Conservation (phyloP, 306 rosid genomes). For the Fagus sylvatica region DNA sequence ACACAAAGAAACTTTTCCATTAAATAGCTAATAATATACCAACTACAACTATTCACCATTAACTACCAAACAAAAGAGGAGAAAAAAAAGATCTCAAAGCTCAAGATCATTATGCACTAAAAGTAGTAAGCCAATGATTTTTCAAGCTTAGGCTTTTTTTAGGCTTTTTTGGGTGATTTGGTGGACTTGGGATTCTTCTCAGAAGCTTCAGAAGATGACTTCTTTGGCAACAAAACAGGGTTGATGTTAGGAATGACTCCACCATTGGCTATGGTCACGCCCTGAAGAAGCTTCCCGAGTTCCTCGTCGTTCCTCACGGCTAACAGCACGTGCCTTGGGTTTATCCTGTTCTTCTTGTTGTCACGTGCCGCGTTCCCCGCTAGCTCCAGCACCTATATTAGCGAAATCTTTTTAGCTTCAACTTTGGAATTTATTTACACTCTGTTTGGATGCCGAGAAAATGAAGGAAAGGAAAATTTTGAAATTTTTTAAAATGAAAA, state of each 20-base stretch:
- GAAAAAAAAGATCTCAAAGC: too few relatives aligned
- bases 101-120: too few relatives aligned
- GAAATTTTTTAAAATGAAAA: too few relatives aligned
- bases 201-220: conserved; percentile 2
- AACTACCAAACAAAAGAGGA: too few relatives aligned
- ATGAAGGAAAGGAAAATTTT: not conserved
- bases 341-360: conserved; percentile 80
- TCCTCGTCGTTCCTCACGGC: conserved; percentile 92
- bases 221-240: conserved; percentile 69
- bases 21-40: too few relatives aligned
- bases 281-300: conserved; percentile 62
- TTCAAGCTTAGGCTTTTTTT: too few relatives aligned
- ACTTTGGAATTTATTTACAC: too few relatives aligned
- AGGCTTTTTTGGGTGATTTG: conserved; percentile 44
- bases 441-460: not conserved
- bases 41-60: too few relatives aligned
- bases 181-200: conserved; percentile 17
- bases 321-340: conserved; percentile 69
- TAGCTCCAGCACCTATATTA: conserved; percentile 65
- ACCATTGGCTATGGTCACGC: conserved; percentile 78
- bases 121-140: too few relatives aligned
- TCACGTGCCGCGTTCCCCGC: conserved; percentile 91
- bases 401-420: too few relatives aligned
- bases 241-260: conserved; percentile 80
- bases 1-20: too few relatives aligned